phyloP scores from a whole-genome alignment of 1,284 basidiomycete species.

The Apiotrichum gamsii region DNA sequence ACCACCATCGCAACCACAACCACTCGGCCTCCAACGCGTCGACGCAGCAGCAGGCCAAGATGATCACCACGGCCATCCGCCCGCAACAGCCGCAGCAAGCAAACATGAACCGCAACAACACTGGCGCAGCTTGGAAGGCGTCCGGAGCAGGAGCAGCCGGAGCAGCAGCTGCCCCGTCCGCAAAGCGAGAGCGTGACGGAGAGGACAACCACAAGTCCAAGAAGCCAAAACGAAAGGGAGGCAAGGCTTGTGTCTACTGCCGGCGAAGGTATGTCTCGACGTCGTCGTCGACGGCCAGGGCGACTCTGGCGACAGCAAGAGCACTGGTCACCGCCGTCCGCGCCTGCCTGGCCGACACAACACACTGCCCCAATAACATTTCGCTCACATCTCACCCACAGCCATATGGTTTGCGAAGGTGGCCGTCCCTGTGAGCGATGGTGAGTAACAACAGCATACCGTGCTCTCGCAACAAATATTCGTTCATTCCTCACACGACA shows the following conservation, averaged over 20 bases:
- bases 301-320: background rate
- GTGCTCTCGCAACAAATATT: too few relatives aligned
- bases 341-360: background rate
- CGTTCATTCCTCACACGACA: constrained; percentile 2
- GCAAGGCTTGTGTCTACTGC: constrained; percentile 87
- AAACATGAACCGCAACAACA: background rate
- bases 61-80: too few relatives aligned
- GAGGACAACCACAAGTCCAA: constrained; percentile 46
- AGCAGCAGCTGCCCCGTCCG: background rate
- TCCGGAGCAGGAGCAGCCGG: background rate
- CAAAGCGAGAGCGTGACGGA: constrained; percentile 1
- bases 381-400: constrained; percentile 13
- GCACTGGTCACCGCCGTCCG: background rate
- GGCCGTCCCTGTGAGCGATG: constrained; percentile 77
- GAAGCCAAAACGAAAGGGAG: constrained; percentile 51
- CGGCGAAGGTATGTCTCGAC: constrained; percentile 57
- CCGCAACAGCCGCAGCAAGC: background rate
- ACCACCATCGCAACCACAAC: too few relatives aligned
- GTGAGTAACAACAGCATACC: constrained; percentile 54
- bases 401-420: constrained; percentile 77
- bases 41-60: too few relatives aligned
- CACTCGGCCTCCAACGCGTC: too few relatives aligned
- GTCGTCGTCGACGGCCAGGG: background rate
- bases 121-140: background rate
- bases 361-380: too few relatives aligned